These are phyloP conservation scores for Gynandropsis gynandra DNA, from an alignment of 345 rosid genomes.

Conservation along the genomic window DNA sequence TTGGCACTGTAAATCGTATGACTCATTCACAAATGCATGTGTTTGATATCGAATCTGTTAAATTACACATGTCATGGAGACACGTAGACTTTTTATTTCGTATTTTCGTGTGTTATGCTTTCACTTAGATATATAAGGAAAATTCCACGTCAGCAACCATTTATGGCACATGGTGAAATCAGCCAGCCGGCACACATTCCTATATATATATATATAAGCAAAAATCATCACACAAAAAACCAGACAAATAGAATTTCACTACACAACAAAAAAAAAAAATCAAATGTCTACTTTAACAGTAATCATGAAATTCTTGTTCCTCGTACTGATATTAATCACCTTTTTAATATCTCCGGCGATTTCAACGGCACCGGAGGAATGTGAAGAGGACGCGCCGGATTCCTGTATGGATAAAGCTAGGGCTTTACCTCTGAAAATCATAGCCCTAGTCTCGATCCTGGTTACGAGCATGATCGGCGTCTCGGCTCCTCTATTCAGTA, in stretches of 20 bases:
- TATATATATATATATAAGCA: conserved; percentile 28
- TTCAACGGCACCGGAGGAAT: conserved; percentile 24
- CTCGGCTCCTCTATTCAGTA: conserved; percentile 45
- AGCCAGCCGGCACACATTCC: conserved; percentile 24
- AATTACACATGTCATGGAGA: too few species aligned
- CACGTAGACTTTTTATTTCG: too few species aligned
- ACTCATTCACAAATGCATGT: too few species aligned
- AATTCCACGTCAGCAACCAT: too few species aligned
- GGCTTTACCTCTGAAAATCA: conserved; percentile 47
- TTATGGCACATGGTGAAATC: too few species aligned
- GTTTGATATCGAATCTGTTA: too few species aligned
- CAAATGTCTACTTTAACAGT: conserved; percentile 21
- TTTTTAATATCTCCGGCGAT: conserved; percentile 22
- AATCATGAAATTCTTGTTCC: conserved; percentile 19
- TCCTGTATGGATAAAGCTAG: conserved; percentile 43
- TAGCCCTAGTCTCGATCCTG: conserved; percentile 44
- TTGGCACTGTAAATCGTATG: too few species aligned
- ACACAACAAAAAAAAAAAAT: neutral
- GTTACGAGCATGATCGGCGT: conserved; percentile 63
- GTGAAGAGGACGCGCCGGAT: conserved; percentile 22
- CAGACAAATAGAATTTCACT: conserved; percentile 7
- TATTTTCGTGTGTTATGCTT: too few species aligned
- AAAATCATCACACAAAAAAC: conserved; percentile 15
- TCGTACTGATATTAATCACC: conserved; percentile 25
- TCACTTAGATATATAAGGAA: too few species aligned